Conservation (phyloP, 2,329 filamentous ascomycete genomes). For the Claviceps capensis region DNA sequence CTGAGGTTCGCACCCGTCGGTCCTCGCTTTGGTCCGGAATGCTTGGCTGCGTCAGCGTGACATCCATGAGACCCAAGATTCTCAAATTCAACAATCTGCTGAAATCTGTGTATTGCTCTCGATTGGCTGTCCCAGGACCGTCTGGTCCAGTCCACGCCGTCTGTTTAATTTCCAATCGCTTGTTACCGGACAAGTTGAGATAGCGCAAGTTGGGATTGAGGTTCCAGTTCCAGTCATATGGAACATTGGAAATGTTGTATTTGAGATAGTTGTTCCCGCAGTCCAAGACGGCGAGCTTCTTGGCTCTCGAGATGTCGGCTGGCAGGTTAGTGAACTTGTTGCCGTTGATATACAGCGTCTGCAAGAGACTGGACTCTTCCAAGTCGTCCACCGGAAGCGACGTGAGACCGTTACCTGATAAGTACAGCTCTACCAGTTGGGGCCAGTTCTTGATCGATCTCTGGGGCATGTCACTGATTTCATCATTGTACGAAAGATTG, state of each 20-base stretch:
- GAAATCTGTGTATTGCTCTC: slow-evolving; percentile 69
- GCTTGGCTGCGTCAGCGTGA: slow-evolving; percentile 83
- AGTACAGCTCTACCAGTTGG: slow-evolving; percentile 77
- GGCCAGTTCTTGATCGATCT: slow-evolving; percentile 82
- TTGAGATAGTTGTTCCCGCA: slow-evolving; percentile 91
- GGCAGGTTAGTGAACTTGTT: slow-evolving; percentile 97
- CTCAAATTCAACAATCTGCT: slow-evolving; percentile 70
- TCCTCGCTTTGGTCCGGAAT: slow-evolving; percentile 95
- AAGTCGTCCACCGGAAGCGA: slow-evolving; percentile 87
- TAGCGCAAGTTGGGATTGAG: slow-evolving; percentile 92
- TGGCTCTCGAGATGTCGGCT: slow-evolving; percentile 86
- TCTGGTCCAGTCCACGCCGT: slow-evolving; percentile 32
- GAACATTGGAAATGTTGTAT: slow-evolving; percentile 98
- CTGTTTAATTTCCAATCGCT: slow-evolving; percentile 79
- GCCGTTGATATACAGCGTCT: slow-evolving; percentile 86
- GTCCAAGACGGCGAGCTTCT: slow-evolving; percentile 82
- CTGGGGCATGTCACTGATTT: slow-evolving; percentile 77
- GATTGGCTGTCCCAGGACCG: slow-evolving; percentile 39
- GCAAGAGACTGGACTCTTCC: slow-evolving; percentile 75
- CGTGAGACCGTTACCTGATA: slow-evolving; percentile 89
- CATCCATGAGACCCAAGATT: slow-evolving; percentile 91
- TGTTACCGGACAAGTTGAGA: slow-evolving; percentile 93
- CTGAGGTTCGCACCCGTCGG: slow-evolving; percentile 87
- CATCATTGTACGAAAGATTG: slow-evolving; percentile 87
- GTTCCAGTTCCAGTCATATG: slow-evolving; percentile 99